Conservation (phyloP, 1,284 basidiomycete genomes). For the Rhodotorula sp. region DNA sequence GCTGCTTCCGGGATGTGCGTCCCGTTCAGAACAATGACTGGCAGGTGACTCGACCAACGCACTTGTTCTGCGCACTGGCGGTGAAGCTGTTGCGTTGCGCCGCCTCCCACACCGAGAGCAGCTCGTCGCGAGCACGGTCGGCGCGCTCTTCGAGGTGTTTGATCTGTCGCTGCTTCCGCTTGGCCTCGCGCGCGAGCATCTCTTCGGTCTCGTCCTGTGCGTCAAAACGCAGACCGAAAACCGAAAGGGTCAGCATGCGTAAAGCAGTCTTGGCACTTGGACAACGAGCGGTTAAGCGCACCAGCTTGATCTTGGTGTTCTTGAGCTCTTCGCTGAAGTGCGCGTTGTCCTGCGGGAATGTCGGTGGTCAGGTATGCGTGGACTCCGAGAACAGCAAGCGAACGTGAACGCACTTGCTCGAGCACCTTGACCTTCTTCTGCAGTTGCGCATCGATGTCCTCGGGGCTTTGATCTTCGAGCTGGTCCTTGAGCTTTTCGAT, state of each 20-base stretch:
- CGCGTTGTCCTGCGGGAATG: not conserved
- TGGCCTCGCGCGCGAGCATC: not conserved
- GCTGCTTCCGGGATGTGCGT: too few relatives aligned
- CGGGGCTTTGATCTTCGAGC: not conserved
- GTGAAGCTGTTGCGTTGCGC: not conserved
- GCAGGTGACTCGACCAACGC: too few relatives aligned
- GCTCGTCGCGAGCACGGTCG: conserved; percentile 6
- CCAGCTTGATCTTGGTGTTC: not conserved
- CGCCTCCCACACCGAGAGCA: conserved; percentile 8
- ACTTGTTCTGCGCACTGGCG: conserved; percentile 3
- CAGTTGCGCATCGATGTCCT: not conserved
- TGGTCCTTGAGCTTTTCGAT: not conserved
- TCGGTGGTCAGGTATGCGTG: not conserved
- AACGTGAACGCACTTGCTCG: not conserved
- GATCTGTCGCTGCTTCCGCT: conserved; percentile 1
- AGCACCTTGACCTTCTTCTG: not conserved
- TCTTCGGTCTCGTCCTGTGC: not conserved
- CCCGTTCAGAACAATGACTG: too few relatives aligned
- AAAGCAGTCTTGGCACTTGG: too few relatives aligned
- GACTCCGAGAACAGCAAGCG: too few relatives aligned
- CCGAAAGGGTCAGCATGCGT: too few relatives aligned
- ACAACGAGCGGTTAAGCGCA: not conserved
- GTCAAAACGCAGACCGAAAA: not conserved
- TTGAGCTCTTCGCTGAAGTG: not conserved
- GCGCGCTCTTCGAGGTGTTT: conserved; percentile 9